Evolutionary conservation across 805 yeast species (phyloP), one percentile per base, ranked within the genome.

Genomic region (Torulaspora gathmanii): DNA sequence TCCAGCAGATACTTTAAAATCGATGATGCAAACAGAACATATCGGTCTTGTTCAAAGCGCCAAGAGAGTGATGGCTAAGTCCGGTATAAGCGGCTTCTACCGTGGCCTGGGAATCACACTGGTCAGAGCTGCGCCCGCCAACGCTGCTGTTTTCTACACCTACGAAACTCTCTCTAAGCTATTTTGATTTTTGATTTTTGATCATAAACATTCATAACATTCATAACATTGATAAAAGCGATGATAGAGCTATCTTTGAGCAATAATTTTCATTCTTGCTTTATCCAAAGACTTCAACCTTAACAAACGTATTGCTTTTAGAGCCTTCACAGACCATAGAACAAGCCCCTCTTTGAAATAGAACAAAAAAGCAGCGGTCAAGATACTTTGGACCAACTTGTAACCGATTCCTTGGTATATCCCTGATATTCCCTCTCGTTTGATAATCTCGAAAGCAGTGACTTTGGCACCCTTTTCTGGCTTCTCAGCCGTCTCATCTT

Each of bases 1-100:
- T 65, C 98, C 98, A 0, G 85, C 88, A 0, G 98, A 91, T 62
- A 88, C 97, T 1, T 75, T 91, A 46, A 91, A 91, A 67, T 82
- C 91, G 3, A 79, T 85, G 41, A 82, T 89, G 70, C 98, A 91
- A 68, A 57, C 68, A 3, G 58, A 58, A 29, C 61, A 55, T 15
- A 46, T 54, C n/a, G 45, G 53, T 2, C 40, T 64, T 10, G 83
- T 89, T 0, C 71, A 67, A 30, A 63, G 76, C 5, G 50, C 74
- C 4, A 70, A 71, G 0, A 58, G 54, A 37, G 58, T 63, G 1
- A 66, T 81, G 19, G 71, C 71, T 44, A 67, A 70, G 27, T 79
- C 81, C 1, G 97, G 97, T 0, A 37, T 88, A 1, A 56, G 69
- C 15, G 89, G 84, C 2, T 78, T 91, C 45, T 91, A 90, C 57